Evolutionary conservation across 225 moss, liverwort and hornwort species (phyloP).

Genomic region (Pseudisothecium myosuroides): DNA sequence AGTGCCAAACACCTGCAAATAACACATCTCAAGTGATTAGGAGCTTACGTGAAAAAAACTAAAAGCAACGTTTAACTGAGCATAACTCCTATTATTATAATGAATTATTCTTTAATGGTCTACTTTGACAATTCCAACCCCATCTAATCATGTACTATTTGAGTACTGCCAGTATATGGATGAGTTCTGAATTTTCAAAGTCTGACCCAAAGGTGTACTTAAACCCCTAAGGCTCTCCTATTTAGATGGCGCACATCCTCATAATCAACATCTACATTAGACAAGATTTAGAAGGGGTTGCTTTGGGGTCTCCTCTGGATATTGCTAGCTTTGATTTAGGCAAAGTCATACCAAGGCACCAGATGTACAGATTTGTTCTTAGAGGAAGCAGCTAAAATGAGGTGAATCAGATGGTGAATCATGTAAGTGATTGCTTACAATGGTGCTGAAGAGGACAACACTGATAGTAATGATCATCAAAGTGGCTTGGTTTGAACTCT

Average conservation of each 20-base stretch:
- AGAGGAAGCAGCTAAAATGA: neutral
- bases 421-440: constrained; percentile 8
- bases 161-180: neutral
- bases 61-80: neutral
- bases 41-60: neutral
- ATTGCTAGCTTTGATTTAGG: neutral
- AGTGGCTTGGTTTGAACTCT: constrained; percentile 63
- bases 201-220: neutral
- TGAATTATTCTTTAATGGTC: neutral
- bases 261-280: neutral
- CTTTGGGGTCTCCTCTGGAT: neutral
- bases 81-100: neutral
- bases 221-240: neutral
- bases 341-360: neutral
- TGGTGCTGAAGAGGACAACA: constrained; percentile 69
- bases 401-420: neutral
- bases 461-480: constrained; percentile 62
- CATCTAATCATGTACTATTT: neutral
- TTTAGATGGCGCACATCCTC: neutral
- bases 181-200: neutral
- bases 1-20: constrained; percentile 61
- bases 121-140: neutral
- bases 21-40: neutral
- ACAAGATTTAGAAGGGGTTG: neutral
- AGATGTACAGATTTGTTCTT: neutral